Evolutionary conservation across 2,329 filamentous ascomycete genomes (phyloP).

Genomic region (Mariannaea sp.): DNA sequence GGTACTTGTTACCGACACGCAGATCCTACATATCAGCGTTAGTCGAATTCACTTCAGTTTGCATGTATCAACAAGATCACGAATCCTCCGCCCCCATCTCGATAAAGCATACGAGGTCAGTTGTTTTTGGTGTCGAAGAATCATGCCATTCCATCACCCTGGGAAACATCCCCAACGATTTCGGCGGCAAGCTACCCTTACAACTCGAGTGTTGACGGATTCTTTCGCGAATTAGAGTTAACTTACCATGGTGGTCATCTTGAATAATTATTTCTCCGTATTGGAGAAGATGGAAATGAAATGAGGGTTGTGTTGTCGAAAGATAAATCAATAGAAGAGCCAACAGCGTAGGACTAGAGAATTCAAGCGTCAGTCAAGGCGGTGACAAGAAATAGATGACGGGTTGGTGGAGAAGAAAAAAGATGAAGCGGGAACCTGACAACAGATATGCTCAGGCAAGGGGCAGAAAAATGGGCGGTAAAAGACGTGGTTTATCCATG

Average conservation of each 20-base stretch:
- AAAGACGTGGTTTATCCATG: constrained; percentile 26
- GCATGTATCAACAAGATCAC: no score
- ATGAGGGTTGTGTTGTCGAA: constrained; percentile 9
- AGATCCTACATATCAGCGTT: constrained; percentile 71
- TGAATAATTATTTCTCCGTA: constrained; percentile 37
- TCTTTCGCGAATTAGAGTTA: no score
- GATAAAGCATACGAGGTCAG: no score
- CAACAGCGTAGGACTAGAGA: constrained; percentile 25
- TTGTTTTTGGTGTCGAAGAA: no score
- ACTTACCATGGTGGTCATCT: constrained; percentile 60
- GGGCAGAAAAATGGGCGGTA: constrained; percentile 37
- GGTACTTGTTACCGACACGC: constrained; percentile 99
- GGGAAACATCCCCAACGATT: no score
- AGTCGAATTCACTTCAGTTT: constrained; percentile 7
- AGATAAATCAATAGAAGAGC: background rate
- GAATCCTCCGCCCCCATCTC: no score
- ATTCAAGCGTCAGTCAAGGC: constrained; percentile 24
- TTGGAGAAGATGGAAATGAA: constrained; percentile 28
- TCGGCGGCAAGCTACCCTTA: no score
- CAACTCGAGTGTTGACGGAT: background rate
- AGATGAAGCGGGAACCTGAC: constrained; percentile 21
- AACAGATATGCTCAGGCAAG: constrained; percentile 24
- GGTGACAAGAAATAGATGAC: constrained; percentile 1
- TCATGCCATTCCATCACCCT: no score
- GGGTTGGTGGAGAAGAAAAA: constrained; percentile 14